Evolutionary conservation across 306 rosid genomes (phyloP), one percentile per base, ranked within the genome.

Genomic region (Spatholobus suberectus): DNA sequence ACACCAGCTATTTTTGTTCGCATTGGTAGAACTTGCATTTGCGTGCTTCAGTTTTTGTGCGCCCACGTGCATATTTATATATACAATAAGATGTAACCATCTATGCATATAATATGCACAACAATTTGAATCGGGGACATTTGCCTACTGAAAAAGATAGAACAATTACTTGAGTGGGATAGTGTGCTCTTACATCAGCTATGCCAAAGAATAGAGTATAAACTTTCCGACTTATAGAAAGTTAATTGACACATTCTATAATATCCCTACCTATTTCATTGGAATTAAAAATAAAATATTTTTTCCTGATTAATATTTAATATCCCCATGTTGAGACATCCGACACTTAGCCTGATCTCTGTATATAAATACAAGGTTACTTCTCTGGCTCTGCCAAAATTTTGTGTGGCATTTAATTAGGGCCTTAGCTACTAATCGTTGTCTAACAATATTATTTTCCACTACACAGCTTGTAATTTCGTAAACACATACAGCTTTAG

Each of bases 301-400:
- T n/a, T 46, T 59, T 69, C 68, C 27, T 70, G 18, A 58, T 69
- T 23, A 83, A 77, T 32, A 67, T 83, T 49, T 13, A 63, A 73
- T 71, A 80, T 78, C 73, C 47, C 66, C 46, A 34, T 43, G 43
- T 55, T 79, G 54, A 13, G 75, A 72, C 77, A 66, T 21, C 13
- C n/a, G 1, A 23, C 76, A 63, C 81, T 34, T 8, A 9, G 1
- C 58, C 21, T 38, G n/a, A n/a, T n/a, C 29, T 32, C n/a, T 76
- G 62, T 81, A 76, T 90, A 90, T 91, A 87, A 81, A 81, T 81
- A 35, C 71, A 55, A 29, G 66, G 34, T 18, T 46, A 20, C 11
- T 54, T 24, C 47, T 24, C 70, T 55, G 63, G 41, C 62, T 35
- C 23, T 15, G 11, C 44, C 9, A 41, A n/a, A 57, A 12, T 35